Base-by-base conservation (phyloP, 2,329 filamentous ascomycete genomes). In the Diaporthe sp. region DNA sequence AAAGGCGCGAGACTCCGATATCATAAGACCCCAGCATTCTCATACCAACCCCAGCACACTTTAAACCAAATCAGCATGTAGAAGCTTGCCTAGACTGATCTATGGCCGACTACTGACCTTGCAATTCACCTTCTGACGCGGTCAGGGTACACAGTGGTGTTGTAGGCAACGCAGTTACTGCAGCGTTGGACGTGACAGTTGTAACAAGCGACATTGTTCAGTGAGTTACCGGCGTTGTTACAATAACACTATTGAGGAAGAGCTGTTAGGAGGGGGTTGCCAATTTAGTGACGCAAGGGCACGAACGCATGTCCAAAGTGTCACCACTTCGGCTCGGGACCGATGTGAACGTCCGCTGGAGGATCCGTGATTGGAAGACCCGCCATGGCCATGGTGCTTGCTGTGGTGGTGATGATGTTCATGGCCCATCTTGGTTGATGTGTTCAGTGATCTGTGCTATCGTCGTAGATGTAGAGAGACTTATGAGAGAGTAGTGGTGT, bases 221-320 rank as follows among this genome's bases (percentile, higher is more conserved):
- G 45, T 9, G 64, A 54, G 33, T 68, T 68, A 28, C 33, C 64
- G 0, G 33, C 17, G 15, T 38, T 68, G 4, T 25, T 12, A 1
- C 64, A 68, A 6, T 68, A 35, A 28, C 64, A 68, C 64, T 68
- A 30, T 30, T 35, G 6, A 4, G 9, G 47, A 25, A 13, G 30
- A 38, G 5, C 17, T 54, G 15, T 68, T 22, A 68, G 33, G n/a
- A 40, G 30, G 2, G 1, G 7, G 3, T 22, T 10, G 25, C 17
- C 28, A 25, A 25, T 40, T 1, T 22, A 22, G 9, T 2, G 6
- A 4, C 6, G 22, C 15, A 54, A 40, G n/a, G 15, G 33, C n/a
- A 54, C 64, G 3, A n/a, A 68, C 64, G 12, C 64, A 68, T 19
- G 64, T 68, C 64, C 64, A 68, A 35, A 40, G 17, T 22, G 64